Base-by-base conservation (phyloP, 306 rosid genomes). In the Geum urbanum region DNA sequence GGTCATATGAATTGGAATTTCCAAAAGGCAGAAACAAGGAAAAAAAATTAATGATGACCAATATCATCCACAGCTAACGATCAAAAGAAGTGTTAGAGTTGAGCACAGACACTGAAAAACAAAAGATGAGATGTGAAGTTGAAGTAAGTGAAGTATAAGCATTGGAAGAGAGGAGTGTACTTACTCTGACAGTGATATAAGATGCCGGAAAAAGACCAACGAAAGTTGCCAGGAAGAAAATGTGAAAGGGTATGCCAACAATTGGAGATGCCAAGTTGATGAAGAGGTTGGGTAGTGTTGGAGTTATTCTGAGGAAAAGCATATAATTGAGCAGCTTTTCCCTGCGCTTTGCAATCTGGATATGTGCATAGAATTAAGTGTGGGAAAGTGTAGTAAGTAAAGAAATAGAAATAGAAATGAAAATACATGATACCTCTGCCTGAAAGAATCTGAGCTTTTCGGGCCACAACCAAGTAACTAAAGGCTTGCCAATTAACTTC, bases 251-350 rank as follows among this genome's bases (percentile, higher is more conserved):
- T 66, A 94, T 86, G 73, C 90, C 96, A 59, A 94, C 98, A 67
- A 94, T 94, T 37, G 98, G 97, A 72, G 97, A 94, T 39, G 98
- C 98, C 92, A 94, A 83, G 83, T 94, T 94, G 83, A 94, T 94
- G 77, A 94, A 94, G 67, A 94, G 91, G 82, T 94, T 94, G 11
- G 97, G 98, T 76, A 94, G 78, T 39, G 97, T 87, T 5, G 98
- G 98, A n/a, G 98, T 94, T 45, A 94, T 80, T 85, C 98, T 88
- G 63, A 94, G 86, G 73, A 94, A 94, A 69, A 94, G 96, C 98
- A 94, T 90, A 90, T 90, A 94, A 75, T 94, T 94, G 52, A 94
- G 89, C 82, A 94, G 81, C 95, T 80, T 94, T 68, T 90, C 97
- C 82, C 87, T 83, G 8, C 94, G 91, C 85, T 88, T 90, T 52